A percentile compares a stretch with the other conserved stretches of the same genome.
These are phyloP conservation scores for Aspergillus floridensis DNA, from an alignment of 2,329 filamentous ascomycete species.

Conservation along the genomic window DNA sequence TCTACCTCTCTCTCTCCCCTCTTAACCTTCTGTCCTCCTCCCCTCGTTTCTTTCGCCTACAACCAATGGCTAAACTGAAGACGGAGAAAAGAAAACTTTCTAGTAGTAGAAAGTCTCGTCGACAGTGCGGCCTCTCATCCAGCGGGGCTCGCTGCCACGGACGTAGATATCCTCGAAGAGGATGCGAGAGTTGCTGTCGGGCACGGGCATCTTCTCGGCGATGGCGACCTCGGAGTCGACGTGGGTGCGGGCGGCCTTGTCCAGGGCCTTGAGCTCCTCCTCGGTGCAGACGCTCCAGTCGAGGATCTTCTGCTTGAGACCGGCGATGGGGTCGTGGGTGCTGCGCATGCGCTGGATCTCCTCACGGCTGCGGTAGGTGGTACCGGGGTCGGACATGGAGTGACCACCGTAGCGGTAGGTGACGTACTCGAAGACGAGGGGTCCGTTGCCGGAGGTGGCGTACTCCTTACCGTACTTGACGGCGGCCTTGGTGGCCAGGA, in stretches of 20 bases:
- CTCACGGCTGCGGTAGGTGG: slow-evolving; percentile 98
- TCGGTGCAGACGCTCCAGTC: slow-evolving; percentile 91
- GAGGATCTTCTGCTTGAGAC: slow-evolving; percentile 95
- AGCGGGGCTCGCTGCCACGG: slow-evolving; percentile 79
- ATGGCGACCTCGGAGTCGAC: slow-evolving; percentile 87
- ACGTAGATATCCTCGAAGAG: slow-evolving; percentile 98
- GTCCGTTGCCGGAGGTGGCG: slow-evolving; percentile 78
- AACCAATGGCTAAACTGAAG: no score
- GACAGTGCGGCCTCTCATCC: slow-evolving; percentile 79
- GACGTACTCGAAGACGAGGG: slow-evolving; percentile 96
- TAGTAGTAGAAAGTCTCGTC: slow-evolving; percentile 90
- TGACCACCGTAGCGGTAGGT: slow-evolving; percentile 99
- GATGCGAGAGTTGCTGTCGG: slow-evolving; percentile 75
- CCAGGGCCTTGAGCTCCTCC: slow-evolving; percentile 92
- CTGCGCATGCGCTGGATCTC: slow-evolving; percentile 99
- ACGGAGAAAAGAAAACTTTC: slow-evolving; percentile 16
- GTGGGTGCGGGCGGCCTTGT: slow-evolving; percentile 83
- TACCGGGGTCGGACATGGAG: slow-evolving; percentile 99
- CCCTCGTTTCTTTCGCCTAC: no score
- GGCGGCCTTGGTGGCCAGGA: slow-evolving; percentile 94
- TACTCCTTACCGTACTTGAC: slow-evolving; percentile 92
- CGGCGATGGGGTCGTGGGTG: slow-evolving; percentile 96
- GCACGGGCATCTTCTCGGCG: slow-evolving; percentile 82
- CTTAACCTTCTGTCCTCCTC: no score
- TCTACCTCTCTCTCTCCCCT: no score